Conservation (phyloP, 2,329 filamentous ascomycete genomes). For the Botrytis tulipae region DNA sequence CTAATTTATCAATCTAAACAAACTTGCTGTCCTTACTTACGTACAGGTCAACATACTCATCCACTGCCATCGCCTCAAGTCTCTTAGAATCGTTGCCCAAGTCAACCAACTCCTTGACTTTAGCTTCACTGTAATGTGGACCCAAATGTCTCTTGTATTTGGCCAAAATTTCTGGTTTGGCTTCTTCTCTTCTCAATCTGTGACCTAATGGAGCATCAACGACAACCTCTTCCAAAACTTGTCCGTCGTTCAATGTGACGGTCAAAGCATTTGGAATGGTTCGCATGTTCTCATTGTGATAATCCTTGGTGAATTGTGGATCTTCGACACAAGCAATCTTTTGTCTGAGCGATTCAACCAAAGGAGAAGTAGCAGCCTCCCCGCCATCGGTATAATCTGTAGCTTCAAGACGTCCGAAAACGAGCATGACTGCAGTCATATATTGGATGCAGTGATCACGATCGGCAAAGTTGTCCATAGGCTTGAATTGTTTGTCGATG, state of each 20-base stretch:
- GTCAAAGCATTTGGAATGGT: slow-evolving; percentile 97
- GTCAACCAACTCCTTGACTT: slow-evolving; percentile 79
- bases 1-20: slow-evolving; percentile 6
- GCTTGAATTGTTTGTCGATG: slow-evolving; percentile 99
- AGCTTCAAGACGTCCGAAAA: slow-evolving; percentile 89
- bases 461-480: slow-evolving; percentile 99
- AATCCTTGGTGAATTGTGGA: slow-evolving; percentile 88
- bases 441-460: slow-evolving; percentile 99
- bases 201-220: slow-evolving; percentile 95
- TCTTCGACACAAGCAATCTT: slow-evolving; percentile 97
- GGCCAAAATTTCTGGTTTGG: slow-evolving; percentile 92
- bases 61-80: slow-evolving; percentile 78
- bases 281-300: slow-evolving; percentile 89
- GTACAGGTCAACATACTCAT: slow-evolving; percentile 91
- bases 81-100: slow-evolving; percentile 72
- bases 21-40: slow-evolving; percentile 62
- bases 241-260: slow-evolving; percentile 92
- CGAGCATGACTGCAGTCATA: slow-evolving; percentile 96
- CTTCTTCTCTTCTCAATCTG: slow-evolving; percentile 86
- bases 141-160: slow-evolving; percentile 93
- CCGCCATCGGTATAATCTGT: slow-evolving; percentile 90
- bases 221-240: slow-evolving; percentile 82
- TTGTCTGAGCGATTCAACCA: slow-evolving; percentile 88
- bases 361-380: slow-evolving; percentile 84
- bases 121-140: slow-evolving; percentile 74